phyloP scores from a whole-genome alignment of 768 basidiomycete genomes.

The Panaeolus cyanescens region DNA sequence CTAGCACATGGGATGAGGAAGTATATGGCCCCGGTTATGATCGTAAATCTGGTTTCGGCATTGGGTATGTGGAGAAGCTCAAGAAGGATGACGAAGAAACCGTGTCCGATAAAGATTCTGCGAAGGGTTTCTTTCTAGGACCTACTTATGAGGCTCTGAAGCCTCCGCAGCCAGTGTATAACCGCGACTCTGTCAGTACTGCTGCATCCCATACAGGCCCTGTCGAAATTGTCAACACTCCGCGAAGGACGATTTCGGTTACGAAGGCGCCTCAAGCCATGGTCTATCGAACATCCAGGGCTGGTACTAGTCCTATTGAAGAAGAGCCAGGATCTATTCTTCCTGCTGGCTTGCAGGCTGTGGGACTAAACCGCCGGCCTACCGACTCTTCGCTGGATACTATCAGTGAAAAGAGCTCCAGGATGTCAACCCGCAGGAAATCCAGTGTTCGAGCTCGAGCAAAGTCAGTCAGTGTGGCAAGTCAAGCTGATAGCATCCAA shows the following conservation, averaged over 20 bases:
- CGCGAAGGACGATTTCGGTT: conserved; percentile 23
- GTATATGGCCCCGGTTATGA: conserved; percentile 11
- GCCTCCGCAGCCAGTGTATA: not conserved
- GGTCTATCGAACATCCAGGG: conserved; percentile 1
- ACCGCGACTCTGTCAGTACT: not conserved
- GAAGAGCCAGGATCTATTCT: not conserved
- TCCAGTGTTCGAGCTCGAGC: conserved; percentile 7
- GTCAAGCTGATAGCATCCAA: conserved; percentile 41
- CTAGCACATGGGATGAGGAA: conserved; percentile 16
- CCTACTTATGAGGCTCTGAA: not conserved
- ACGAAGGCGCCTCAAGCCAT: conserved; percentile 20
- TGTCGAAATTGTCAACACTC: conserved; percentile 27
- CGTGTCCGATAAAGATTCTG: not conserved
- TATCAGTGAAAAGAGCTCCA: not conserved
- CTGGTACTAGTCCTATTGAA: not conserved
- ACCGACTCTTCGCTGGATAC: conserved; percentile 3
- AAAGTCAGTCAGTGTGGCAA: conserved; percentile 29
- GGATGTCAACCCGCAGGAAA: not conserved
- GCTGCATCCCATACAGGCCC: not conserved
- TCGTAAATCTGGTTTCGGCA: conserved; percentile 8
- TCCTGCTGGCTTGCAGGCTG: not conserved
- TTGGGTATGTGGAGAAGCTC: not conserved
- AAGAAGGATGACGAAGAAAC: not conserved
- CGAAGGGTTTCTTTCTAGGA: not conserved
- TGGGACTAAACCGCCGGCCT: not conserved